Base-by-base conservation (phyloP, 2,329 filamentous ascomycete genomes). In the Kalaharituber pfeilii region DNA sequence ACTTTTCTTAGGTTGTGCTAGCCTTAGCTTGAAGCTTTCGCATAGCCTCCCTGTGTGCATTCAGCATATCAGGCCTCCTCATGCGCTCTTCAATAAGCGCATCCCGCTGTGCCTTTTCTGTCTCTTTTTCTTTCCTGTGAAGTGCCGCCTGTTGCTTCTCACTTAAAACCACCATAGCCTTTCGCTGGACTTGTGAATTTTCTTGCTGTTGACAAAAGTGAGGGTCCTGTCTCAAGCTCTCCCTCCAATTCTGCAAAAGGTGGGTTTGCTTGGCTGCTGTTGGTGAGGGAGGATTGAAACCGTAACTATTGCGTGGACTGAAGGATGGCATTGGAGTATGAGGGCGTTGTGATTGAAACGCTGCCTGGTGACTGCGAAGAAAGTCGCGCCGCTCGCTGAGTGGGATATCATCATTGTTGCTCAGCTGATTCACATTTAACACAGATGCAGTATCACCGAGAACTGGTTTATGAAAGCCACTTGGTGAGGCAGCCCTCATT, bases 1-100 rank as follows among this genome's bases (percentile, higher is more conserved):
- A n/a, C n/a, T n/a, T n/a, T n/a, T 39, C 13, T 39, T 39, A 39
- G 33, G 4, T 13, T 18, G 42, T 60, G 27, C 75, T 76, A 0
- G 75, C 76, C 50, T 70, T 68, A 13, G 73, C 73, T 66, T 94
- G 87, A 80, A 95, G 83, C 66, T 75, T 80, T 59, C 83, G 75
- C 76, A 95, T 75, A 1, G 82, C 84, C 59, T 88, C 82, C 20
- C 82, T 75, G 66, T 95, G 88, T 22, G 81, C 75, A 47, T 84
- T 82, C 51, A 84, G 72, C 71, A 94, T 76, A 59, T 83, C 78
- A 0, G 81, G 81, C 15, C 77, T 79, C 53, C 85, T 75, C 83
- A 93, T 91, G 60, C 78, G 75, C 66, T 82, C 78, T 60, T 86
- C 82, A 62, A 86, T 80, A 33, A 75, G 75, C 13, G 84, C 79